Base-by-base conservation (phyloP, 2,329 filamentous ascomycete genomes). In the Curvularia verruculosa region DNA sequence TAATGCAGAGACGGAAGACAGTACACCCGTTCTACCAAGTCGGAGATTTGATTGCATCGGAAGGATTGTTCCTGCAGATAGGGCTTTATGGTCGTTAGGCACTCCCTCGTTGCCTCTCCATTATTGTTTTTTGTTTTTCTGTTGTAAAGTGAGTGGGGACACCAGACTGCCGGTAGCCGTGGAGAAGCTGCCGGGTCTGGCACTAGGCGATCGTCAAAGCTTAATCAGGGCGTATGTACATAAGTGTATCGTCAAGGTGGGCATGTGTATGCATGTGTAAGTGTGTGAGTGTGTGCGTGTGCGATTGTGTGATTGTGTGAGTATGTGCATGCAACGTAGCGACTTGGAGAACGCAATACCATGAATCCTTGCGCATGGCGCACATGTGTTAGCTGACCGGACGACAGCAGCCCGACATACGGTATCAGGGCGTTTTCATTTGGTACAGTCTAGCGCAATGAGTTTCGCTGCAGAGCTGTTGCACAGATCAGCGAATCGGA, bases 21-120 rank as follows among this genome's bases (percentile, higher is more conserved):
- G 28, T n/a, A 19, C n/a, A 44, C 24, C 19, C 48, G 9, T 55
- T 48, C 23, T 46, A 58, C 46, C 21, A 36, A 58, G 58, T 37
- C 60, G 55, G 55, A 54, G 23, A n/a, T 24, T 63, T 31, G 47
- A 56, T 56, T 37, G 49, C 48, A 44, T 58, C 52, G 58, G 58
- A 58, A 51, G 45, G 39, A 51, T 43, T 7, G 45, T 47, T 40
- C 60, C 60, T 49, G 53, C 48, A 31, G 29, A 36, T 18, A 24
- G 41, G 8, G 39, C 19, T 18, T 21, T 26, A 18, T 26, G 3
- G 9, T 26, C 31, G 34, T 19, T 41, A 15, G 23, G 39, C 12
- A 5, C 39, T 15, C 10, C 21, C 21, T 24, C 39, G 15, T n/a
- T 34, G 8, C 21, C 21, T 41, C 39, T 41, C 15, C 34, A 24